Evolutionary conservation across 805 yeast genomes (phyloP), one percentile per base, ranked within the genome.

Genomic region (Lipomyces yamanashiensis): DNA sequence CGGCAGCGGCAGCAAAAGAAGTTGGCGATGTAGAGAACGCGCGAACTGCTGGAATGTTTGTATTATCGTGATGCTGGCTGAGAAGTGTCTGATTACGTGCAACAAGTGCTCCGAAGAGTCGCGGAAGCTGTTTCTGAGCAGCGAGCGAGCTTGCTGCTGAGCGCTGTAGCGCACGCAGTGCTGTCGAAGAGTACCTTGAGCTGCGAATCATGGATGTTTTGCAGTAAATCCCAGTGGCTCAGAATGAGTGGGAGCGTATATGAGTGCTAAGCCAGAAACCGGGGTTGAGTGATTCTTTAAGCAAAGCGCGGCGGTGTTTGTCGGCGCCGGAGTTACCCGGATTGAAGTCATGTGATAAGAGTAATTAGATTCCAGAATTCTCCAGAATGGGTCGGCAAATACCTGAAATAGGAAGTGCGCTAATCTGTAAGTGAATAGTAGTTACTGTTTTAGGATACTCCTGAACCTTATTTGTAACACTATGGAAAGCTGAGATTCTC

Each of bases 11-110:
- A 28, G 61, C 61, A 7, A 7, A 21, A 8, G 58, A 40, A 9
- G 10, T 19, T 15, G 48, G 28, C 40, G 61, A 47, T 6, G 62
- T 43, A 17, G 65, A 57, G 50, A 62, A 59, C 15, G 57, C 39
- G 13, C 57, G 48, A 12, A n/a, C 9, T 9, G 57, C 6, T 1
- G 7, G 39, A 40, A 17, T 39, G 45, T 23, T 33, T 7, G 28
- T 1, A 2, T 45, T 9, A 12, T 17, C 28, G 49, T 7, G 49
- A 19, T 23, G 19, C 9, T 17, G 15, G 12, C 13, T 12, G 6
- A 45, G 28, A 1, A 19, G 23, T 23, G 49, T 7, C 5, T 28
- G 28, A 5, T 50, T 13, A 1, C 36, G 54, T 8, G 36, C 55
- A 9, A 37, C 2, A 15, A 17, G 45, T 12, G 55, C 34, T 2